Base-by-base conservation (phyloP, 164 flowering plant species). In the Magnolia kwangsiensis region DNA sequence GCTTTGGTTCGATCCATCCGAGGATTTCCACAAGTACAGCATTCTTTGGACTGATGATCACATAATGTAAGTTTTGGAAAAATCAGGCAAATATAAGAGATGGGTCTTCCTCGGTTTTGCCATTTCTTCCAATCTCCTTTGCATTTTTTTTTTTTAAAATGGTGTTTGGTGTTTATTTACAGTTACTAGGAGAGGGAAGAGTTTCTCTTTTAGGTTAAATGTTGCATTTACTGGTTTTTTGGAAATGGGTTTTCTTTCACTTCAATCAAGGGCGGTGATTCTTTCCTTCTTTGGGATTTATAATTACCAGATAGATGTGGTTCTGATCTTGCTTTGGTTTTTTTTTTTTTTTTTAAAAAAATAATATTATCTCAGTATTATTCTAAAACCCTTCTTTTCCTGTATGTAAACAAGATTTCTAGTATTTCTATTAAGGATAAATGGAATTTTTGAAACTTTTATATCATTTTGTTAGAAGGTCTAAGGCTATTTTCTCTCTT, bases 1-100 rank as follows among this genome's bases (percentile, higher is more conserved):
- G n/a, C 90, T 95, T 63, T 90, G 98, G 98, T 95, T 95, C 69
- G 98, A 95, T 82, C 98, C 98, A n/a, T 83, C 97, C 6, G 92
- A 93, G 73, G 96, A 93, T 81, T 92, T 83, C 78, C 98, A 95
- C 79, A 88, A 87, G 49, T 95, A 93, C 88, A 88, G 90, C 81
- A 88, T 95, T 66, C 91, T 92, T 19, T 95, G 98, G 98, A 90
- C 92, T 55, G 82, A 88, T 58, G 75, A 87, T 73, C 85, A 83
- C 50, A 95, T 95, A 79, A 89, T 90, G 98, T 95, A 87, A 88
- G 76, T 23, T 14, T 55, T 29, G 16, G 49, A 1, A 31, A 21
- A 27, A 20, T 23, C 13, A 16, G 16, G 24, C 29, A 27, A 65
- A 65, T 2, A 23, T 11, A 21, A 19, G 37, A 65, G 19, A n/a